A percentile compares a stretch with the other conserved stretches of the same genome.
These are phyloP conservation scores for Schizophyllum commune DNA, from an alignment of 1,284 basidiomycete species.

Conservation along the genomic window DNA sequence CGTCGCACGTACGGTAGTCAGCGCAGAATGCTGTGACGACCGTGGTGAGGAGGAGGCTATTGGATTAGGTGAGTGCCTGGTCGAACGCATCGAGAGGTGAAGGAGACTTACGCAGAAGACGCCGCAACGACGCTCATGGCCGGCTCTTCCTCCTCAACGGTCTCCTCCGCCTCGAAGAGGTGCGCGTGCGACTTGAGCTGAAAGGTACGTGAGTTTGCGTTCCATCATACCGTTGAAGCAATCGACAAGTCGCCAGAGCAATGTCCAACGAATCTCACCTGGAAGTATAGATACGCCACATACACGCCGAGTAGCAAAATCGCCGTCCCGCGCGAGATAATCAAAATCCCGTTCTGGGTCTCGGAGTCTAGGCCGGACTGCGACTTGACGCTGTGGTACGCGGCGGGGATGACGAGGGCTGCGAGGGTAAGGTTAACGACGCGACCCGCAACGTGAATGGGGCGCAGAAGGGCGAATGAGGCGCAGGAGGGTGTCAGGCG, in stretches of 20 bases:
- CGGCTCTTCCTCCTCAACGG: constrained; percentile 31
- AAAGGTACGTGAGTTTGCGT: not conserved
- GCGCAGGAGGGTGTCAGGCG: too few species aligned
- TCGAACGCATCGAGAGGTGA: not conserved
- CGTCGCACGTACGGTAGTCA: constrained; percentile 51
- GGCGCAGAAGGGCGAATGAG: too few species aligned
- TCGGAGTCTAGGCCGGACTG: constrained; percentile 14
- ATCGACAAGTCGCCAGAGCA: not conserved
- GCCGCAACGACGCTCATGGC: constrained; percentile 69
- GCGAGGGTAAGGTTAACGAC: constrained; percentile 6
- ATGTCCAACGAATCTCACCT: constrained; percentile 17
- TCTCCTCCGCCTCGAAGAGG: constrained; percentile 22
- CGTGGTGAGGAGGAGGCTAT: constrained; percentile 59
- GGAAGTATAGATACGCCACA: constrained; percentile 72
- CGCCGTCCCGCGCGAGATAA: constrained; percentile 82
- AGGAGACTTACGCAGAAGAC: constrained; percentile 38
- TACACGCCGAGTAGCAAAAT: constrained; percentile 80
- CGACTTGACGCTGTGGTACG: constrained; percentile 55
- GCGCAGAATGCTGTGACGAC: constrained; percentile 83
- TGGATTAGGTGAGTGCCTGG: constrained; percentile 4
- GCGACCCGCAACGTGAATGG: too few species aligned
- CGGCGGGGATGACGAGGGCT: constrained; percentile 89
- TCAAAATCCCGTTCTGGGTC: constrained; percentile 48
- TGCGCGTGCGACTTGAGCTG: constrained; percentile 29
- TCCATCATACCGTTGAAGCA: not conserved